Percentiles rank a stretch among this genome's conserved stretches.
phyloP scores from a whole-genome alignment of 371 early-diverging fungal species.

The Fennellomyces sp. region DNA sequence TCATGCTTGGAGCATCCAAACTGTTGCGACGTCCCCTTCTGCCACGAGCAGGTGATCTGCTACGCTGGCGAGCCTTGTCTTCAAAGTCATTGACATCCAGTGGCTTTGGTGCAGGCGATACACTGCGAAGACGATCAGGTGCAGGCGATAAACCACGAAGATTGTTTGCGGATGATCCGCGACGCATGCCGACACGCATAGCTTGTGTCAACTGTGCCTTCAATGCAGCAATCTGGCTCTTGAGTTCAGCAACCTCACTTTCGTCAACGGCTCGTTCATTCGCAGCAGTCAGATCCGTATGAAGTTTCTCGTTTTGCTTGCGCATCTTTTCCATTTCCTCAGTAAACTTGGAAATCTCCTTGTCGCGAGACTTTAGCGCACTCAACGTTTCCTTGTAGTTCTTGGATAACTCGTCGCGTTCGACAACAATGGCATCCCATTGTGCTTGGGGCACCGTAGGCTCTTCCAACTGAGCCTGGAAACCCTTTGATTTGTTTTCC shows the following conservation, averaged over 20 bases:
- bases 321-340: slow-evolving; percentile 44
- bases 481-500: slow-evolving; percentile 42
- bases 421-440: slow-evolving; percentile 53
- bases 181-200: slow-evolving; percentile 34
- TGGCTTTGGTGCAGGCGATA: slow-evolving; percentile 36
- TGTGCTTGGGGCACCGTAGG: slow-evolving; percentile 61
- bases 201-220: slow-evolving; percentile 53
- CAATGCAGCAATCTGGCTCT: slow-evolving; percentile 41
- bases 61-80: slow-evolving; percentile 14
- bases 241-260: slow-evolving; percentile 13
- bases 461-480: slow-evolving; percentile 49
- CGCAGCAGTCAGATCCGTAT: slow-evolving; percentile 13
- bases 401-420: slow-evolving; percentile 35
- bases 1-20: slow-evolving; percentile 25
- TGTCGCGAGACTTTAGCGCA: slow-evolving; percentile 56
- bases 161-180: slow-evolving; percentile 21
- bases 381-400: slow-evolving; percentile 47
- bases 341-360: slow-evolving; percentile 42
- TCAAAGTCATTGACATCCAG: slow-evolving; percentile 23
- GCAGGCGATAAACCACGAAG: slow-evolving; percentile 33
- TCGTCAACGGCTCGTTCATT: slow-evolving; percentile 31
- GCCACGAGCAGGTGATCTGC: slow-evolving; percentile 18
- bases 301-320: slow-evolving; percentile 63
- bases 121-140: slow-evolving; percentile 22
- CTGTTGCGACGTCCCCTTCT: slow-evolving; percentile 42